These are phyloP conservation scores for Neurospora sp. DNA, from an alignment of 2,329 filamentous ascomycete genomes.

Conservation along the genomic window DNA sequence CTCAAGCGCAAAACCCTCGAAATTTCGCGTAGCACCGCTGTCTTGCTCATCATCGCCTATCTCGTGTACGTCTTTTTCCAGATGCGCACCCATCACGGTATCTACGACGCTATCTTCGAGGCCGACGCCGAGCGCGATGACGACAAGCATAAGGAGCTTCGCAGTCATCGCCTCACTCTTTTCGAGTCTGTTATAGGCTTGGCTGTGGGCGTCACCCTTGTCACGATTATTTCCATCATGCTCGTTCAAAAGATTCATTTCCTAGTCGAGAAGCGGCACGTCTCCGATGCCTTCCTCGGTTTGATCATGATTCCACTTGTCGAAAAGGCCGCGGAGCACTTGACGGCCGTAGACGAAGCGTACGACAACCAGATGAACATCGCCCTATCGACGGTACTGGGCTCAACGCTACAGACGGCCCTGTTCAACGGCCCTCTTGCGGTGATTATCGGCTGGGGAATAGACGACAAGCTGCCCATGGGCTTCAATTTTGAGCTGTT, in stretches of 20 bases:
- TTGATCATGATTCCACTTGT: conserved; percentile 73
- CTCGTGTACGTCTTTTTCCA: conserved; percentile 61
- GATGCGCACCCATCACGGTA: conserved; percentile 63
- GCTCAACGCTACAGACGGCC: conserved; percentile 80
- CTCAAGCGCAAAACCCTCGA: conserved; percentile 45
- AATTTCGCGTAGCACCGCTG: conserved; percentile 60
- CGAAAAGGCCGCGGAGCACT: conserved; percentile 78
- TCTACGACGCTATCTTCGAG: conserved; percentile 66
- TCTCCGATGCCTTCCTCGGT: conserved; percentile 49
- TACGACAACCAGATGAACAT: conserved; percentile 80
- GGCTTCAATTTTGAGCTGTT: conserved; percentile 80
- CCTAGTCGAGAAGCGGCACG: conserved; percentile 34
- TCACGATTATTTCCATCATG: conserved; percentile 63
- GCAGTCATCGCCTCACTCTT: conserved; percentile 61
- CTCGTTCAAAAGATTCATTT: conserved; percentile 62
- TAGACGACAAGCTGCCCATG: conserved; percentile 48
- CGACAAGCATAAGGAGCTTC: conserved; percentile 49
- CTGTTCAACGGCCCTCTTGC: conserved; percentile 79
- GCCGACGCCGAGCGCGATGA: conserved; percentile 57
- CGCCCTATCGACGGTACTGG: conserved; percentile 75
- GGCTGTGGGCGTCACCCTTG: conserved; percentile 52
- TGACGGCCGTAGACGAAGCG: conserved; percentile 76
- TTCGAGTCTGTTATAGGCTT: conserved; percentile 62
- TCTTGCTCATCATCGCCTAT: conserved; percentile 63
- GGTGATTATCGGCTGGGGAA: conserved; percentile 74